Evolutionary conservation across 78 protist genomes (phyloP), one percentile per base, ranked within the genome.

Genomic region (Dictyostelium firmibasis): DNA sequence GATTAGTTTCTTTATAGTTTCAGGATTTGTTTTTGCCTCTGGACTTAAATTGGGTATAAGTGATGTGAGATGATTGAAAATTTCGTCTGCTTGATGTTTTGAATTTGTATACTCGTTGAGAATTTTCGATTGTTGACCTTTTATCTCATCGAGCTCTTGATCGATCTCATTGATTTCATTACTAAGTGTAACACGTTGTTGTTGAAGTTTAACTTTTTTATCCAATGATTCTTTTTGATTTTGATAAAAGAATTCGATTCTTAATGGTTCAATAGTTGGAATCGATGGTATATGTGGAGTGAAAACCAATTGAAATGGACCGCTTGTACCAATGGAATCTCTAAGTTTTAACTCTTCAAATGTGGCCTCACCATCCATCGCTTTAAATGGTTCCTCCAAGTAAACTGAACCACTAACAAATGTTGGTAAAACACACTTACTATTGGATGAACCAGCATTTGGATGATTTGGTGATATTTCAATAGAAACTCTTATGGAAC

Each of bases 201-300:
- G n/a, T 70, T 89, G 86, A 9, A 89, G 57, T n/a, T 89, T 60
- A 3, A 81, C 25, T 25, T 89, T 79, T 43, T 81, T 75, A 35
- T 89, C 94, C 0, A 89, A 29, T 1, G 57, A 50, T 25, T 89
- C 94, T 50, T 89, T 79, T 47, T 36, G 29, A 36, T 89, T 89
- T 14, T 70, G 35, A 41, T 29, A 89, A 14, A 89, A 81, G 38
- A 89, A 89, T 50, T 89, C 88, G 10, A 35, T 9, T 57, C 23
- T 57, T 9, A 64, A 13, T 33, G 83, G 43, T 29, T 23, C 36
- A 33, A 70, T 62, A 2, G 25, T 9, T 25, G n/a, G 27, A 20
- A 16, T 23, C 1, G 23, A 44, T 4, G 25, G 83, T 18, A 14
- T 10, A 3, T 23, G 31, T 6, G 92, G 43, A 4, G 74, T 76